Evolutionary conservation across 257 asterid species (phyloP).

Genomic region (Solanum sejunctum): DNA sequence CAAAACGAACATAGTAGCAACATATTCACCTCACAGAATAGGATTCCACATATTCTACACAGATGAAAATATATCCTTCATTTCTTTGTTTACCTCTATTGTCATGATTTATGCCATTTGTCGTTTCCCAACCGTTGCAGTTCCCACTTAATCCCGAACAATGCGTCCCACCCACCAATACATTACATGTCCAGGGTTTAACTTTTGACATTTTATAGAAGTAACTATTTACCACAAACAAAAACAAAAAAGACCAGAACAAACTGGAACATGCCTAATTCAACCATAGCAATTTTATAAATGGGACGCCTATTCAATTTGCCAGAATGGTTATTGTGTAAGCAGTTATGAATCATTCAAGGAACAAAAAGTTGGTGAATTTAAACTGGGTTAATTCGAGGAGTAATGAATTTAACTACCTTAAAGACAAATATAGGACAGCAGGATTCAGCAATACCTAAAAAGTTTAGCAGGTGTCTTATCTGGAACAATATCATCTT

Average conservation of each 20-base stretch:
- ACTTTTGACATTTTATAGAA: not conserved
- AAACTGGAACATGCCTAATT: not conserved
- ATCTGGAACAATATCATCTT: conserved; percentile 84
- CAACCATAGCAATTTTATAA: not conserved
- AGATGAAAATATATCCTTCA: not conserved
- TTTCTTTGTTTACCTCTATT: not conserved
- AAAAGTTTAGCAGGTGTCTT: conserved; percentile 65
- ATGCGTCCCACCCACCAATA: not conserved
- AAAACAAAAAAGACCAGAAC: not conserved
- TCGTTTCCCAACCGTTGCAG: not conserved
- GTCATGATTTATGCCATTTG: not conserved
- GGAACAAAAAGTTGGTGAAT: not conserved
- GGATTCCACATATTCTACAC: not conserved
- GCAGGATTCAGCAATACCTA: conserved; percentile 30
- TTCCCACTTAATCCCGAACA: not conserved
- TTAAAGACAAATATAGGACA: not conserved
- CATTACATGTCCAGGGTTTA: not conserved
- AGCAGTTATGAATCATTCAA: not conserved
- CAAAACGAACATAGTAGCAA: not conserved
- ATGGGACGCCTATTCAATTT: not conserved
- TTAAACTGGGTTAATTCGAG: not conserved
- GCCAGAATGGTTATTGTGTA: not conserved
- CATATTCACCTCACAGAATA: not conserved
- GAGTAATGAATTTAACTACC: not conserved
- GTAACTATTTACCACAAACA: not conserved